Evolutionary conservation across 1,139 yeast genomes (phyloP).

Genomic region (Sugiyamaella xylanicola): DNA sequence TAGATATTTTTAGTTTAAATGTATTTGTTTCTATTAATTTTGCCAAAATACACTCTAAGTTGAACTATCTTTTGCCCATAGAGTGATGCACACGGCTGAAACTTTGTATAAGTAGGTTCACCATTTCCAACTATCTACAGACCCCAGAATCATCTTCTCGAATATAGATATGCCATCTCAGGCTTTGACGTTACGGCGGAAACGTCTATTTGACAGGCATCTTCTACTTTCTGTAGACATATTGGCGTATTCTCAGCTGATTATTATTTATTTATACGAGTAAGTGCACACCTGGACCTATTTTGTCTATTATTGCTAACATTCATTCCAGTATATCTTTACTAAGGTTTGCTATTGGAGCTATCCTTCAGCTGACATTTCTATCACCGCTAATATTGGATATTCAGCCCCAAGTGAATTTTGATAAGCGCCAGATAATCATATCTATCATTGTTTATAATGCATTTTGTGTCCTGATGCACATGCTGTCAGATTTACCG

Average conservation of each 20-base stretch:
- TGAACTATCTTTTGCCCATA: no score
- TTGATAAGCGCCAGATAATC: constrained; percentile 32
- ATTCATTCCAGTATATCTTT: constrained; percentile 28
- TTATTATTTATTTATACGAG: constrained; percentile 37
- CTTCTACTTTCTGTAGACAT: constrained; percentile 31
- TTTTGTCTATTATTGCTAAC: background rate
- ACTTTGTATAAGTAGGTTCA: no score
- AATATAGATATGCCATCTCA: constrained; percentile 15
- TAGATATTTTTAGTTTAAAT: no score
- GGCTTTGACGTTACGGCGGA: constrained; percentile 24
- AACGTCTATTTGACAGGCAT: constrained; percentile 32
- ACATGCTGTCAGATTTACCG: constrained; percentile 26
- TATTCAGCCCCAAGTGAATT: constrained; percentile 26
- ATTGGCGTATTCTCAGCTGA: constrained; percentile 32
- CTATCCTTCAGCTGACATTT: constrained; percentile 32
- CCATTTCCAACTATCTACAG: background rate
- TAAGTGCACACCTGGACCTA: constrained; percentile 20
- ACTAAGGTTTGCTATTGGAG: constrained; percentile 32
- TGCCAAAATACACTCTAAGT: no score
- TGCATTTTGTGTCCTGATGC: constrained; percentile 28
- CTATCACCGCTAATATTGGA: constrained; percentile 31
- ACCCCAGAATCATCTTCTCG: background rate
- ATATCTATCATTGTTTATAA: constrained; percentile 28
- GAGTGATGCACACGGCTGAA: no score
- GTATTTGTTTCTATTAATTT: no score